Evolutionary conservation across 139 green algal species (phyloP), one percentile per base, ranked within the genome.

Genomic region (Chlorella sp.): DNA sequence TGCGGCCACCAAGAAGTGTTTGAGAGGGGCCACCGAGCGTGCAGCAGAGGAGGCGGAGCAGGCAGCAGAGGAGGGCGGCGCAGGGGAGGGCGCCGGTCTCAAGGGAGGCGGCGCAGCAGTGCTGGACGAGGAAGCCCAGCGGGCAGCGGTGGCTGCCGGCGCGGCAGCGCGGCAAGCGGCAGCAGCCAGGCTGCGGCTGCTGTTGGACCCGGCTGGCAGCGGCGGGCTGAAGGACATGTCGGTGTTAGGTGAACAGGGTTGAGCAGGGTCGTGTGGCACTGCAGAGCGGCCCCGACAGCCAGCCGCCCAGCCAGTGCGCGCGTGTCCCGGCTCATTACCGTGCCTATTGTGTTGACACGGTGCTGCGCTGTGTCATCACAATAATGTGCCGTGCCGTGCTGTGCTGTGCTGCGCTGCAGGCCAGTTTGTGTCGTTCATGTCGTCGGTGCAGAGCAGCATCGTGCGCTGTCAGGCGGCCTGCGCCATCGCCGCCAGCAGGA

Each of bases 361-460:
- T 26, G 64, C 64, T 71, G 64, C 9, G 48, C 48, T 57, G 48
- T 57, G 48, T 9, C 48, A 57, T 26, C 21, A 28, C 64, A 71
- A 9, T 32, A 14, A 9, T 32, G 64, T 26, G 64, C 21, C 21
- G 64, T 28, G 21, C 21, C 64, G 21, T 26, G 64, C 21, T 71
- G 64, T 71, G 64, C 64, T 71, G 64, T 71, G 64, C 76, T 57
- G 36, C 1, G 34, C 37, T 34, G 34, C 83, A 88, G 83, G 66
- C 64, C 83, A 79, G 83, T 80, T 88, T 80, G 83, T 80, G 61
- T 30, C 64, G 11, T 26, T 88, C 4, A 40, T 80, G 37, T 34
- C 64, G 7, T 9, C 22, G 7, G 26, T 88, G 36, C 28, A 34
- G 11, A 80, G 64, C 83, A 30, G 30, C 40, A 26, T 88, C 0